phyloP scores from a whole-genome alignment of 1,139 yeast species.

The Candida albicans region DNA sequence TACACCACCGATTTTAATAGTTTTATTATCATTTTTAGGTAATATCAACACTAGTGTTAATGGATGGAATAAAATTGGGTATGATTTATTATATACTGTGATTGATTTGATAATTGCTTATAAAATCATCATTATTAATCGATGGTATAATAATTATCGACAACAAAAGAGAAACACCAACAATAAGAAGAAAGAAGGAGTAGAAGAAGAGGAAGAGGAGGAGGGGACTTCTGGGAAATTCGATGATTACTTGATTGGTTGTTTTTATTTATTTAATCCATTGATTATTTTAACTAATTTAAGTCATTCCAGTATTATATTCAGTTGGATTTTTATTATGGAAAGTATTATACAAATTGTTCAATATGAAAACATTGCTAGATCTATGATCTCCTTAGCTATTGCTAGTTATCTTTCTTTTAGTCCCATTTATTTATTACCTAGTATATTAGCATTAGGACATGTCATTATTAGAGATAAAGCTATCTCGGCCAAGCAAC shows the following conservation, averaged over 20 bases:
- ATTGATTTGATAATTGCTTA: constrained; percentile 44
- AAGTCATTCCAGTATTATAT: constrained; percentile 64
- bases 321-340: constrained; percentile 59
- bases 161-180: constrained; percentile 14
- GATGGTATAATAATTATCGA: constrained; percentile 38
- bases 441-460: constrained; percentile 53
- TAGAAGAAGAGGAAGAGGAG: no score
- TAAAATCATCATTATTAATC: constrained; percentile 40
- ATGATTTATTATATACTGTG: constrained; percentile 39
- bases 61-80: constrained; percentile 19
- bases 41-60: constrained; percentile 24
- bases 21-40: constrained; percentile 34
- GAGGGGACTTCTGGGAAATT: constrained; percentile 18
- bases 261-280: constrained; percentile 80
- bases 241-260: constrained; percentile 48
- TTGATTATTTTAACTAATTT: constrained; percentile 64
- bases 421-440: constrained; percentile 56
- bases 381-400: constrained; percentile 57
- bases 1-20: constrained; percentile 73
- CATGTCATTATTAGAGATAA: constrained; percentile 18
- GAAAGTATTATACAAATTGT: constrained; percentile 52
- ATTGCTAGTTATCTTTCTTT: constrained; percentile 64
- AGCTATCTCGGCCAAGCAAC: no score
- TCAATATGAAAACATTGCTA: constrained; percentile 34
- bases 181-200: no score